Evolutionary conservation across 2,329 filamentous ascomycete species (phyloP).

Genomic region (Sporothrix curviconia): DNA sequence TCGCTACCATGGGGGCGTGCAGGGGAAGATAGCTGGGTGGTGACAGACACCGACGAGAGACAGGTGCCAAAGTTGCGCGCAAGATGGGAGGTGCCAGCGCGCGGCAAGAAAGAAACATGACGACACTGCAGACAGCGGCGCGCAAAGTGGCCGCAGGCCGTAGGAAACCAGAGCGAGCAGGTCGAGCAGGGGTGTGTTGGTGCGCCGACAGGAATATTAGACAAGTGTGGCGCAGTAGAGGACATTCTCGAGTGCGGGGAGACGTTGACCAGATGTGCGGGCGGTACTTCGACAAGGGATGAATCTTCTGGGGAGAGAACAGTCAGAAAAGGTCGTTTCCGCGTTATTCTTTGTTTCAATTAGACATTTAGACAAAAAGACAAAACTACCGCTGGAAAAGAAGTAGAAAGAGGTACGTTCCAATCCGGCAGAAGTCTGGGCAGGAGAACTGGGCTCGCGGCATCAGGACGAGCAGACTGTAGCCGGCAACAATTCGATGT

Average conservation of each 20-base stretch:
- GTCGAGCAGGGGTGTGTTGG: constrained; percentile 74
- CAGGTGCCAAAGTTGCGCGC: constrained; percentile 84
- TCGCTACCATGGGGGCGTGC: constrained; percentile 97
- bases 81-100: constrained; percentile 74
- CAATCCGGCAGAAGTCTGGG: constrained; percentile 79
- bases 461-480: constrained; percentile 66
- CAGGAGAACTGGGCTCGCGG: constrained; percentile 89
- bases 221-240: constrained; percentile 92
- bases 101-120: constrained; percentile 87
- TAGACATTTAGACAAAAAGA: neutral
- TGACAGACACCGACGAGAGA: constrained; percentile 80
- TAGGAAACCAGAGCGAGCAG: constrained; percentile 91
- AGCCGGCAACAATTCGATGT: constrained; percentile 62
- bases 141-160: constrained; percentile 84
- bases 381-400: constrained; percentile 57
- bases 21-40: constrained; percentile 88
- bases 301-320: constrained; percentile 51
- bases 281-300: constrained; percentile 80
- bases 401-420: constrained; percentile 86
- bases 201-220: constrained; percentile 91
- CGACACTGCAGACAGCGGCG: constrained; percentile 67
- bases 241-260: constrained; percentile 92
- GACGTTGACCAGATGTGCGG: constrained; percentile 92
- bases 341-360: too few relatives aligned
- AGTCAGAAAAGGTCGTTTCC: too few relatives aligned